Evolutionary conservation across 2,329 filamentous ascomycete species (phyloP).

Genomic region (Colletotrichum sp.): DNA sequence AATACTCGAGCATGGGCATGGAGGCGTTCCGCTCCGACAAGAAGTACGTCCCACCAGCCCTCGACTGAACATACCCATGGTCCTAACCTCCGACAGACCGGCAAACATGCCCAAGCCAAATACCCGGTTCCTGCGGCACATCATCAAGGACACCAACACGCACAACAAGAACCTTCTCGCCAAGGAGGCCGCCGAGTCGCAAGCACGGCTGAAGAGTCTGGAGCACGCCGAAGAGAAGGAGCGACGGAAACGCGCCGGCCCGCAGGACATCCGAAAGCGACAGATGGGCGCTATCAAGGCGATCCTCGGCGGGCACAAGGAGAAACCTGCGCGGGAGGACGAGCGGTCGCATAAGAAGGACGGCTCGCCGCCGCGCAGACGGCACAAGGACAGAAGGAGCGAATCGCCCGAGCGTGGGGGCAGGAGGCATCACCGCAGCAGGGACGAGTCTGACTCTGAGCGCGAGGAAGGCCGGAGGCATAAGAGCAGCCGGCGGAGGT

Average conservation of each 20-base stretch:
- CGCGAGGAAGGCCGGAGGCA: conserved; percentile 16
- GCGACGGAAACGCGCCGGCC: conserved; percentile 48
- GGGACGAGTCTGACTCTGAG: conserved; percentile 3
- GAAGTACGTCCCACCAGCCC: conserved; percentile 42
- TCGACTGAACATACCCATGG: neutral
- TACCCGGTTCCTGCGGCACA: conserved; percentile 84
- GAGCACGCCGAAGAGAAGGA: conserved; percentile 52
- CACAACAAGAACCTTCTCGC: conserved; percentile 89
- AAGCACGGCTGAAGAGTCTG: conserved; percentile 69
- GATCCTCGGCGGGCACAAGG: conserved; percentile 50
- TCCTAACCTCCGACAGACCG: conserved; percentile 50
- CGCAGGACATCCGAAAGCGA: conserved; percentile 57
- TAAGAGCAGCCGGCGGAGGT: conserved; percentile 24
- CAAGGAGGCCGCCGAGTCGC: conserved; percentile 82
- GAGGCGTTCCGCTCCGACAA: conserved; percentile 61
- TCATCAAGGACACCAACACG: conserved; percentile 84
- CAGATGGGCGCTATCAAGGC: conserved; percentile 67
- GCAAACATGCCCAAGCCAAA: conserved; percentile 83
- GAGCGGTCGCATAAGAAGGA: conserved; percentile 6
- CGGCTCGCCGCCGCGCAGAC: neutral
- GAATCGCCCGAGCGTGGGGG: conserved; percentile 10
- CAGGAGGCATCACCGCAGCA: neutral
- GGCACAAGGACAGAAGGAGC: conserved; percentile 8
- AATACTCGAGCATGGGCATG: conserved; percentile 76
- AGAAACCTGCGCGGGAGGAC: conserved; percentile 8